phyloP scores from a whole-genome alignment of 177 flowering plant genomes.

The Vitis hybrid region DNA sequence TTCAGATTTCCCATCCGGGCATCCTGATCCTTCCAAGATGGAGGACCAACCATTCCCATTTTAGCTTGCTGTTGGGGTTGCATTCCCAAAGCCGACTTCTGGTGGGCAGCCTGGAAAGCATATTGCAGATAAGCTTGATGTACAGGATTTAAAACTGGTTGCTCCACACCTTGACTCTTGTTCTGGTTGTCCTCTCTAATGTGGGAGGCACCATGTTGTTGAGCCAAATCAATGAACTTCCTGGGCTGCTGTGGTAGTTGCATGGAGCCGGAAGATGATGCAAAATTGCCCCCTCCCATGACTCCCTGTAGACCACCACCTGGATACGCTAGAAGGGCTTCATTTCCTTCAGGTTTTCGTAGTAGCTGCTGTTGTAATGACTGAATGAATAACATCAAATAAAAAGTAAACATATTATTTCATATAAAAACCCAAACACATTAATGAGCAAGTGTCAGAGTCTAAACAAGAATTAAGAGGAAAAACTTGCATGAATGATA shows the following conservation, averaged over 20 bases:
- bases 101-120: constrained; percentile 74
- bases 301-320: constrained; percentile 64
- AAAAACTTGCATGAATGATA: too few relatives aligned
- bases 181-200: constrained; percentile 58
- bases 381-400: constrained; percentile 28
- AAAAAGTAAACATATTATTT: background rate
- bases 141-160: constrained; percentile 53
- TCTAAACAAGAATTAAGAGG: too few relatives aligned
- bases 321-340: constrained; percentile 67
- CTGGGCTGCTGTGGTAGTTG: constrained; percentile 64
- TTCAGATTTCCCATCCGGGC: constrained; percentile 50
- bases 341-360: constrained; percentile 82
- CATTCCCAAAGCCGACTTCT: constrained; percentile 59
- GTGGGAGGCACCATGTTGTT: constrained; percentile 56
- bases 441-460: too few relatives aligned
- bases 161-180: constrained; percentile 68
- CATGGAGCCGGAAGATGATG: constrained; percentile 55
- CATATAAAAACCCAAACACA: background rate
- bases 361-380: constrained; percentile 70
- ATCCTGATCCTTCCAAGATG: constrained; percentile 74
- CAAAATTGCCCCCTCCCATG: constrained; percentile 57
- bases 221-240: constrained; percentile 59
- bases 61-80: constrained; percentile 69
- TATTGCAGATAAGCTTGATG: constrained; percentile 81
- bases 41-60: constrained; percentile 51